Evolutionary conservation across 202 grass and related monocot species (phyloP), one percentile per base, ranked within the genome.

Genomic region (Musa balbisiana): DNA sequence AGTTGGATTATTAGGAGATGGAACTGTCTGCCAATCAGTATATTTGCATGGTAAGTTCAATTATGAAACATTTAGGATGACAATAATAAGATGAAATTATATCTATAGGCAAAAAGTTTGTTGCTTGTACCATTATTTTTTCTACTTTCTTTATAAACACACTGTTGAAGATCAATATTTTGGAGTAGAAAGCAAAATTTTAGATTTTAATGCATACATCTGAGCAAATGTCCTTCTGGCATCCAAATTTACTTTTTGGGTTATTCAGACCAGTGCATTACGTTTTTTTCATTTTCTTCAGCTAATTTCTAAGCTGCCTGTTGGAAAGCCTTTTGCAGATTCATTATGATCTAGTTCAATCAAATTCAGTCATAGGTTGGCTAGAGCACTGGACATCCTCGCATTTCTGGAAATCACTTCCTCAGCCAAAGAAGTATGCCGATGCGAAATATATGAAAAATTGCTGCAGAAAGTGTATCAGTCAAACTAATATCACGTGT

Each of bases 291-390:
- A 43, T 43, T 43, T 59, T 72, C 71, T 51, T 2, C 63, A 85
- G 83, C 79, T 85, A 53, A 72, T 85, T 67, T 54, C 51, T 55
- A 67, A 58, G 43, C 20, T 52, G 13, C 20, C 59, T 72, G 3
- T 49, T 62, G 53, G 63, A 76, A 85, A 81, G 59, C 66, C 79
- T 73, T 43, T 66, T 81, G 26, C 53, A 67, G 15, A 71, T 81
- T 69, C 78, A 85, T 53, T 81, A 64, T 70, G 67, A 73, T 43
- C 33, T 73, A 81, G 67, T 21, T n/a, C 72, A 85, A 53, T 73
- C 83, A 12, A 85, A 85, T 85, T 81, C 83, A 43, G 73, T 55
- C 64, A 66, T 76, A 29, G 78, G 51, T 55, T 85, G 83, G 83
- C 72, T 85, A 64, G 83, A 85, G 73, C 77, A 79, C 51, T 85